These are phyloP conservation scores for Plasmodium knowlesi DNA, from an alignment of 169 alveolate genomes.

Conservation along the genomic window DNA sequence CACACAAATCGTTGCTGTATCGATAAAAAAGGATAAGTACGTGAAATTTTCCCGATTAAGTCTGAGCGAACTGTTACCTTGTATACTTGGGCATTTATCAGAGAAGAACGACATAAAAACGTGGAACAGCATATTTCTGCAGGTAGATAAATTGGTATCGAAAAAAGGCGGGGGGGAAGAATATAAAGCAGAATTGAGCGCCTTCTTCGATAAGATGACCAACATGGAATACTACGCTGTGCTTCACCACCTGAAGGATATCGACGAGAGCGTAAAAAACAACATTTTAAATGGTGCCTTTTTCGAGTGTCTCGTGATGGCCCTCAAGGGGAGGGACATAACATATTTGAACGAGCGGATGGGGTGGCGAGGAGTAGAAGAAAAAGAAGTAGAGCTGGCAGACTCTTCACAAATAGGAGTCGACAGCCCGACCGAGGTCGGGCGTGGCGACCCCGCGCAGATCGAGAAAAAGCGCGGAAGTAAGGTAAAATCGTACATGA, in stretches of 20 bases:
- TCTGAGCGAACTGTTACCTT: conserved; percentile 25
- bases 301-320: conserved; percentile 41
- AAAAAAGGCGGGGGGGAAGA: conserved; percentile 45
- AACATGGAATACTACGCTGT: conserved; percentile 27
- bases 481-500: conserved; percentile 46
- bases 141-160: conserved; percentile 33
- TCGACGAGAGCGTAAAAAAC: conserved; percentile 39
- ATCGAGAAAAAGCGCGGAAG: not conserved
- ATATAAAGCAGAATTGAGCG: conserved; percentile 9
- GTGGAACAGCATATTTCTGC: conserved; percentile 55
- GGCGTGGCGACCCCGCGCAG: not conserved
- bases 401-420: not conserved
- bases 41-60: conserved; percentile 42
- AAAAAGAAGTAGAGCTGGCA: not conserved
- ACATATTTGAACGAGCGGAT: conserved; percentile 15
- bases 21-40: conserved; percentile 17
- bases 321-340: conserved; percentile 36
- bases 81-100: conserved; percentile 11
- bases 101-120: conserved; percentile 1
- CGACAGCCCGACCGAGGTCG: not conserved
- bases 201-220: conserved; percentile 12
- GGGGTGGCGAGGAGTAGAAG: not conserved
- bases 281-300: conserved; percentile 20
- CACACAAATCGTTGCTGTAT: conserved; percentile 13
- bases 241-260: conserved; percentile 30